Evolutionary conservation across 768 basidiomycete species (phyloP).

Genomic region (Collybia sordida): DNA sequence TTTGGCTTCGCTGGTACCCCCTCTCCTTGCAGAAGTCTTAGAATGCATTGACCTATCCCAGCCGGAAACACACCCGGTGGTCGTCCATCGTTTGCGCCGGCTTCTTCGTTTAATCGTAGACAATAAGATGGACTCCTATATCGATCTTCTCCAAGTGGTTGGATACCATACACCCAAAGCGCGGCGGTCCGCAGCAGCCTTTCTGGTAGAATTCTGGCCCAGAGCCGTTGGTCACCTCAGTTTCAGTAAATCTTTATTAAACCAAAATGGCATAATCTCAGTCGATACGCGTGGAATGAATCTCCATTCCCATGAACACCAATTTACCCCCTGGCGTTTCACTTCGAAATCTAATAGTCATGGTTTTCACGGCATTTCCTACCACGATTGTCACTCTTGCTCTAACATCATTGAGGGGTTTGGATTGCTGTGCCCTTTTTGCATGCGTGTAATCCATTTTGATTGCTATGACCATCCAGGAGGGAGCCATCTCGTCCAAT

Average conservation of each 20-base stretch:
- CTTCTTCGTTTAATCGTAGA: conserved; percentile 53
- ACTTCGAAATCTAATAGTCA: conserved; percentile 18
- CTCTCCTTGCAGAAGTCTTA: conserved; percentile 61
- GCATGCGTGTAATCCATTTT: conserved; percentile 70
- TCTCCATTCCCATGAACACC: conserved; percentile 48
- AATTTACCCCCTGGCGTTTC: conserved; percentile 72
- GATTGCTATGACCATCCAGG: conserved; percentile 75
- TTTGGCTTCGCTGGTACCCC: conserved; percentile 60
- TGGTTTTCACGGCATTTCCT: conserved; percentile 30
- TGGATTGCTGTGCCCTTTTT: conserved; percentile 70
- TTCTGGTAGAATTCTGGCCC: conserved; percentile 68
- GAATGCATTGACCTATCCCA: conserved; percentile 49
- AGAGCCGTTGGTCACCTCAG: conserved; percentile 64
- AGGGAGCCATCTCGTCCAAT: conserved; percentile 59
- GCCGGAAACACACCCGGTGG: conserved; percentile 29
- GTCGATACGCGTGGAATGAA: conserved; percentile 14
- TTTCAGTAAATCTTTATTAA: conserved; percentile 52
- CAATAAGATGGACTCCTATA: conserved; percentile 65
- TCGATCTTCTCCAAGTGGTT: conserved; percentile 69
- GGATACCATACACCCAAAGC: conserved; percentile 63
- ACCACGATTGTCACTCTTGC: conserved; percentile 58
- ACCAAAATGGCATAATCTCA: conserved; percentile 18
- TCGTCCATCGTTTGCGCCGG: conserved; percentile 48
- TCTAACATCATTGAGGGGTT: conserved; percentile 57
- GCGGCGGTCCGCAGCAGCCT: conserved; percentile 51